Conservation (phyloP, 176 grass and related monocot species). For the Carex scoparia region DNA sequence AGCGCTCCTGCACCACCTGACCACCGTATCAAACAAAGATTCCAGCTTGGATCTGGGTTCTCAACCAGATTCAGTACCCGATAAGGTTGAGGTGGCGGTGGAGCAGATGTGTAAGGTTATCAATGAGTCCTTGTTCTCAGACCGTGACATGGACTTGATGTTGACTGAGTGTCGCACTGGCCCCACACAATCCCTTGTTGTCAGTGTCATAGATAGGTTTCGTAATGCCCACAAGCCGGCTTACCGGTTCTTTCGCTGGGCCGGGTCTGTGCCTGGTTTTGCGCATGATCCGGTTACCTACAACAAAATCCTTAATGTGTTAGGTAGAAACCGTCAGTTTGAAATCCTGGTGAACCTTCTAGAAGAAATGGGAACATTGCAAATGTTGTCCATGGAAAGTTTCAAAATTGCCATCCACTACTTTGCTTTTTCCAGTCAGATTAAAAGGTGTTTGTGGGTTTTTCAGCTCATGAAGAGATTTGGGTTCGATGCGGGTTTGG, state of each 20-base stretch:
- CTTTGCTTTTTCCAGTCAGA: slow-evolving; percentile 40
- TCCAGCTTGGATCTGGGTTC: background rate
- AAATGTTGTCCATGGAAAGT: slow-evolving; percentile 57
- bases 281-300: slow-evolving; percentile 26
- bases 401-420: slow-evolving; percentile 72
- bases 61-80: slow-evolving; percentile 24
- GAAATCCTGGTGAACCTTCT: slow-evolving; percentile 53
- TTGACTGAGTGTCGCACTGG: slow-evolving; percentile 33
- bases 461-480: slow-evolving; percentile 68
- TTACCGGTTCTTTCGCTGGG: slow-evolving; percentile 62
- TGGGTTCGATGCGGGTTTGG: slow-evolving; percentile 53
- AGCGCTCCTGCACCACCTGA: slow-evolving; percentile 37
- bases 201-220: slow-evolving; percentile 46
- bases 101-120: slow-evolving; percentile 51
- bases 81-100: slow-evolving; percentile 30
- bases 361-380: slow-evolving; percentile 65
- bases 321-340: slow-evolving; percentile 64
- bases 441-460: slow-evolving; percentile 69
- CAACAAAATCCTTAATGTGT: background rate
- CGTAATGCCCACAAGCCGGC: slow-evolving; percentile 40
- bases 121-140: slow-evolving; percentile 33
- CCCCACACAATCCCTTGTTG: slow-evolving; percentile 39
- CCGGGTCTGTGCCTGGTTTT: slow-evolving; percentile 21
- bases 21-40: slow-evolving; percentile 3
- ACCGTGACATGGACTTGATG: slow-evolving; percentile 34